Conservation (phyloP, 768 basidiomycete species). For the Pleurotus pulmonarius region DNA sequence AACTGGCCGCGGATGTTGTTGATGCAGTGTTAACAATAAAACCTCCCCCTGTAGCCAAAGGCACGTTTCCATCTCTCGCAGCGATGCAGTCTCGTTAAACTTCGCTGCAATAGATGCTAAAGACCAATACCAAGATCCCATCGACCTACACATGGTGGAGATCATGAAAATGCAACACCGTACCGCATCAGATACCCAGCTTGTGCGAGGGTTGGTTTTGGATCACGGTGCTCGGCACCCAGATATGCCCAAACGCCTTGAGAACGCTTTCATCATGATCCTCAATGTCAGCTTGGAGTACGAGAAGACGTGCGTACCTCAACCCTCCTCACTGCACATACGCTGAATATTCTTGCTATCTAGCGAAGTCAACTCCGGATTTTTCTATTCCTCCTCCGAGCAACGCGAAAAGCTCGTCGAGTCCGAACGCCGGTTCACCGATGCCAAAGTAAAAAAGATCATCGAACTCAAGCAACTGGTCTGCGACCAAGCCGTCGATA, state of each 20-base stretch:
- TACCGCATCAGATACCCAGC: conserved; percentile 94
- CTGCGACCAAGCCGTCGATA: conserved; percentile 88
- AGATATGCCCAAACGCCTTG: conserved; percentile 98
- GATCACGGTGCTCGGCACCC: conserved; percentile 98
- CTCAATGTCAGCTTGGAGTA: conserved; percentile 98
- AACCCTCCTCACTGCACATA: conserved; percentile 7
- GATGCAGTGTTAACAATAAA: conserved; percentile 92
- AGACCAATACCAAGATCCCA: conserved; percentile 80
- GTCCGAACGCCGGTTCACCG: conserved; percentile 91
- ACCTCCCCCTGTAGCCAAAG: conserved; percentile 58
- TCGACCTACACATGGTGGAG: conserved; percentile 99
- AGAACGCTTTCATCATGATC: conserved; percentile 93
- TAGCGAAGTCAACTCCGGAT: conserved; percentile 98
- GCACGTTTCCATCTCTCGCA: conserved; percentile 29
- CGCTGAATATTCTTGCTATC: not conserved
- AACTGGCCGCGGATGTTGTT: conserved; percentile 89
- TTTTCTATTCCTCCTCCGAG: conserved; percentile 98
- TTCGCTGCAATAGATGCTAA: conserved; percentile 38
- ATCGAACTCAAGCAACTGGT: conserved; percentile 95
- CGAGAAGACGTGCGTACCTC: conserved; percentile 87
- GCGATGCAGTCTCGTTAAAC: not conserved
- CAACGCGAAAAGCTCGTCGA: conserved; percentile 99
- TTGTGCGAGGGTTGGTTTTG: conserved; percentile 91
- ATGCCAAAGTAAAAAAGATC: conserved; percentile 92
- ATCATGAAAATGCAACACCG: conserved; percentile 99